phyloP scores from a whole-genome alignment of 805 yeast genomes.

The Hanseniaspora opuntiae region DNA sequence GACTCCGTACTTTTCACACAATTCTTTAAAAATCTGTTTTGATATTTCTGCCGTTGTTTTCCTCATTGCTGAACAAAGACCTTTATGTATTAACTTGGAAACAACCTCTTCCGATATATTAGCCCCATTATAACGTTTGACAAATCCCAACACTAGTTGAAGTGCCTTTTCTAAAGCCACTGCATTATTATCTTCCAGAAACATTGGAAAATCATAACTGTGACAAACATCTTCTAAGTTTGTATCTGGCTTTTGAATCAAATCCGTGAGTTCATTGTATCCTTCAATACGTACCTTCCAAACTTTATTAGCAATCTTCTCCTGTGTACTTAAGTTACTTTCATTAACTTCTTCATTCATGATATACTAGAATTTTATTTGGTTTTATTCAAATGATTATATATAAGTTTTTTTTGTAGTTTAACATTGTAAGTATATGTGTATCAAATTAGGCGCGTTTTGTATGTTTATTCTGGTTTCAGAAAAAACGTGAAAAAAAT shows the following conservation, averaged over 20 bases:
- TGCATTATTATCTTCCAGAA: constrained; percentile 69
- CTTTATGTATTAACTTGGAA: constrained; percentile 16
- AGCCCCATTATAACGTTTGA: constrained; percentile 26
- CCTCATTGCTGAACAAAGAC: constrained; percentile 3
- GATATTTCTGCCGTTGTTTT: not conserved
- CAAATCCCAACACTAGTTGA: constrained; percentile 37
- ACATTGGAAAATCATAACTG: constrained; percentile 38
- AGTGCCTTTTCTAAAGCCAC: constrained; percentile 83
- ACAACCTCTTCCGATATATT: constrained; percentile 32
- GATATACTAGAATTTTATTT: not conserved
- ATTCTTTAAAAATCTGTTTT: not conserved
- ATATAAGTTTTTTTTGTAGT: too few relatives aligned
- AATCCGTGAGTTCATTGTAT: constrained; percentile 49
- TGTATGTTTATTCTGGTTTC: too few relatives aligned
- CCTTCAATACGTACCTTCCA: constrained; percentile 85
- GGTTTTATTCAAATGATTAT: not conserved
- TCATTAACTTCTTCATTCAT: constrained; percentile 27
- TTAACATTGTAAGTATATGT: too few relatives aligned
- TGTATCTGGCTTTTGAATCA: constrained; percentile 25
- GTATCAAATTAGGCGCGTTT: too few relatives aligned
- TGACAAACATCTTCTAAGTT: constrained; percentile 31
- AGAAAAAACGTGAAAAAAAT: too few relatives aligned
- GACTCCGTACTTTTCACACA: not conserved
- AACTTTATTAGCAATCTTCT: constrained; percentile 51
- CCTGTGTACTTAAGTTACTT: constrained; percentile 47